Evolutionary conservation across 495 filamentous ascomycete genomes (phyloP).

Genomic region (Sabuloglossum arenarium): DNA sequence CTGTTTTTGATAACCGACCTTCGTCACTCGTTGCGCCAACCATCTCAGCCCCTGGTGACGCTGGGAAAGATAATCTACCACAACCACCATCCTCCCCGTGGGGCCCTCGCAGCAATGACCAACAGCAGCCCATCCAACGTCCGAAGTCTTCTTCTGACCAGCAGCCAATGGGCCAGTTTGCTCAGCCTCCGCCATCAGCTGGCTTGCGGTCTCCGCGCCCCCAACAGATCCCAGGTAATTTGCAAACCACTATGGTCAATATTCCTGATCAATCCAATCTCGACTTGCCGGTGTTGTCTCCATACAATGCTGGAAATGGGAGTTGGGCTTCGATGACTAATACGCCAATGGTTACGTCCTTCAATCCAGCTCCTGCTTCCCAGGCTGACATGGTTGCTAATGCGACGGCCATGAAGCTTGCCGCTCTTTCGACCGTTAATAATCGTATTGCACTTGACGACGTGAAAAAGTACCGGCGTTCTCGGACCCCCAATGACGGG

Average conservation of each 20-base stretch:
- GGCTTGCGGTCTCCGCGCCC: constrained; percentile 68
- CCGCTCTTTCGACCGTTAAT: constrained; percentile 90
- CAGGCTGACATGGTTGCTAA: constrained; percentile 98
- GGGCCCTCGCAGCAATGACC: constrained; percentile 34
- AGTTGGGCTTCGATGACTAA: constrained; percentile 99
- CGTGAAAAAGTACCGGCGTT: constrained; percentile 78
- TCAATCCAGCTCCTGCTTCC: constrained; percentile 35
- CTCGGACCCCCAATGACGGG: constrained; percentile 68
- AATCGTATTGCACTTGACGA: constrained; percentile 95
- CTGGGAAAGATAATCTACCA: constrained; percentile 18
- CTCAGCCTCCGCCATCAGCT: constrained; percentile 57
- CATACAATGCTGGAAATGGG: constrained; percentile 61
- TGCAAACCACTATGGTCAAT: constrained; percentile 68
- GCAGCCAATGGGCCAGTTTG: constrained; percentile 91
- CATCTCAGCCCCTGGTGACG: constrained; percentile 40
- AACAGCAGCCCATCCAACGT: constrained; percentile 29
- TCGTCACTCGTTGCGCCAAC: constrained; percentile 59
- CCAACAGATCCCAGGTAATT: constrained; percentile 37
- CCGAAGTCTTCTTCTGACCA: constrained; percentile 85
- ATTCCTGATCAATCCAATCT: constrained; percentile 40
- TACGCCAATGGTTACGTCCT: constrained; percentile 84
- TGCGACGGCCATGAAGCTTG: constrained; percentile 96
- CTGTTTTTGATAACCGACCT: constrained; percentile 51
- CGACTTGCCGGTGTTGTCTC: constrained; percentile 72
- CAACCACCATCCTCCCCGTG: constrained; percentile 54